Percentiles rank a stretch among this genome's conserved stretches.
Conservation (phyloP, 805 yeast species). For the Metschnikowia anglica region DNA sequence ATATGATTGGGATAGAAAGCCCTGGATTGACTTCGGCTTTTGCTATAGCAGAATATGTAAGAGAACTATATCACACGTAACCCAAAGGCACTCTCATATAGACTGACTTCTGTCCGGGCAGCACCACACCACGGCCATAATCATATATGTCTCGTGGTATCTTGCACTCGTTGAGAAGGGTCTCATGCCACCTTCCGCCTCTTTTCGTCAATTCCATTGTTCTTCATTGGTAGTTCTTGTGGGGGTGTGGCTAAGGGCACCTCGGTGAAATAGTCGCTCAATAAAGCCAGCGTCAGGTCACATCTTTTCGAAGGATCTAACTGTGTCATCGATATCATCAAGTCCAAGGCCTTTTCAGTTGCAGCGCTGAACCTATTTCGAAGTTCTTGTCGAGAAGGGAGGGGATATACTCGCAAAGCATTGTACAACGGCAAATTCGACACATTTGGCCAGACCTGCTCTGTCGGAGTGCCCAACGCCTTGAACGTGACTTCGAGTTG, state of each 20-base stretch:
- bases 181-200: slow-evolving; percentile 16
- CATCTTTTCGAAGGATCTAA: slow-evolving; percentile 79
- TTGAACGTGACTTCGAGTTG: slow-evolving; percentile 92
- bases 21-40: slow-evolving; percentile 84
- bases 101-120: too few species aligned
- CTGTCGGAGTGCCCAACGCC: slow-evolving; percentile 96
- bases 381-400: slow-evolving; percentile 76
- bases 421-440: slow-evolving; percentile 74
- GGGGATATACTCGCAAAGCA: slow-evolving; percentile 73
- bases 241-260: slow-evolving; percentile 75
- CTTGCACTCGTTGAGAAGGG: slow-evolving; percentile 22
- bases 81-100: neutral
- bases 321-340: slow-evolving; percentile 68
- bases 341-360: slow-evolving; percentile 75
- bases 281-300: slow-evolving; percentile 60
- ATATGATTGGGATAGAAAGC: slow-evolving; percentile 80
- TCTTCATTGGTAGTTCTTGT: slow-evolving; percentile 54
- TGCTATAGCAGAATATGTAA: slow-evolving; percentile 80
- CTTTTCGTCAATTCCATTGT: slow-evolving; percentile 21
- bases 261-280: slow-evolving; percentile 69
- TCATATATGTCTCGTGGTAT: too few species aligned
- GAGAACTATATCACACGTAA: slow-evolving; percentile 23
- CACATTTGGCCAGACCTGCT: slow-evolving; percentile 87
- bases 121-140: too few species aligned
- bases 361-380: slow-evolving; percentile 88